phyloP scores from a whole-genome alignment of 352 stramenopile genomes.

The Phytophthora meadii region DNA sequence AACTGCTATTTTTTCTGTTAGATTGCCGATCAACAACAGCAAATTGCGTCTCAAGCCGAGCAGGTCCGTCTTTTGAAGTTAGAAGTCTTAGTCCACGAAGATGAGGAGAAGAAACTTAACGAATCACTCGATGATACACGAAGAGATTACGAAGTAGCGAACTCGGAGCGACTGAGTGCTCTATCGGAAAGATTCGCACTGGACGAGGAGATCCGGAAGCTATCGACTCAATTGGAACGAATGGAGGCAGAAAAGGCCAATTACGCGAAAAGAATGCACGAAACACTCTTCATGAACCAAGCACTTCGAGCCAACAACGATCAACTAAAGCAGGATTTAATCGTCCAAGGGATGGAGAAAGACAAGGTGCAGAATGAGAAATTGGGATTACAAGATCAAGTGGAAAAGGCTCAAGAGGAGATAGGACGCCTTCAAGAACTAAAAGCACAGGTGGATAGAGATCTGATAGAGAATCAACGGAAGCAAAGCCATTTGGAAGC shows the following conservation, averaged over 20 bases:
- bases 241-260: constrained; percentile 65
- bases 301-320: constrained; percentile 67
- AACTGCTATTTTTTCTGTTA: constrained; percentile 6
- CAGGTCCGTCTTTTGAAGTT: constrained; percentile 67
- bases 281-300: constrained; percentile 83
- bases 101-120: constrained; percentile 69
- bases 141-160: constrained; percentile 71
- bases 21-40: constrained; percentile 51
- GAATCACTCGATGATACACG: constrained; percentile 61
- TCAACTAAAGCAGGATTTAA: constrained; percentile 63
- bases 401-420: constrained; percentile 40
- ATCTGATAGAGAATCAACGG: constrained; percentile 56
- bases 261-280: constrained; percentile 73
- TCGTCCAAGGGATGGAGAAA: constrained; percentile 69
- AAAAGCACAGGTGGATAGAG: constrained; percentile 52
- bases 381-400: constrained; percentile 39
- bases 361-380: constrained; percentile 57
- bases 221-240: constrained; percentile 57
- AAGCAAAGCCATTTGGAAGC: constrained; percentile 59
- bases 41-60: constrained; percentile 44
- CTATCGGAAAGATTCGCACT: constrained; percentile 63
- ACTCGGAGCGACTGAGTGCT: constrained; percentile 70
- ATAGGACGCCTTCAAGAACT: constrained; percentile 40
- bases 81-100: constrained; percentile 76
- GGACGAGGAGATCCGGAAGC: constrained; percentile 70